Evolutionary conservation across 805 yeast genomes (phyloP), one percentile per base, ranked within the genome.

Genomic region (Wickerhamomyces hampshirensis): DNA sequence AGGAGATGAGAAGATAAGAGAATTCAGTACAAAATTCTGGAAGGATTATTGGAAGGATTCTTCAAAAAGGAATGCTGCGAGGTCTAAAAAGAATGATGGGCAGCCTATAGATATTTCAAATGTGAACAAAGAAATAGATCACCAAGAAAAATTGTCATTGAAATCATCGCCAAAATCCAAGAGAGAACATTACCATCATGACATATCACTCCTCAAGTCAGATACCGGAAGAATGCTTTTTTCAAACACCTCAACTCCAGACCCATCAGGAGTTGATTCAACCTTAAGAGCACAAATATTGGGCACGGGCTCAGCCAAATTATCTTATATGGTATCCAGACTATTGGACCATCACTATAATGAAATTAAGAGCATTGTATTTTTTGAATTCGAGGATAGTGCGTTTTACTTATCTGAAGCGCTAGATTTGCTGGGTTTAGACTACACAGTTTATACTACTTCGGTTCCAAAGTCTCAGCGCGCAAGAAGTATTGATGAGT

Each of bases 341-440:
- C 47, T 80, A 7, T 50, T 77, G 18, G 80, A 76, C 33, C 73
- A 80, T 48, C 75, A 75, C 42, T 39, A 45, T 8, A 37, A 52
- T 7, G 63, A 66, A 4, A 51, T 73, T 34, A 77, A 81, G 52
- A 71, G 81, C 12, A 63, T 81, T 18, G 76, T 81, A 0, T 81
- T 81, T 51, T 82, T 75, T 51, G 87, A 81, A 43, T 78, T 75
- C 55, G 85, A 79, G 51, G 86, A 81, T 44, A 69, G 77, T 32
- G 88, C 87, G 0, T 80, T 75, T 50, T 80, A 77, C 50, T 51
- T 81, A 19, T 71, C 84, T 0, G 89, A 82, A 46, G 62, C 77
- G 10, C 49, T 82, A 33, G 88, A 81, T 55, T 39, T 80, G 0
- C 44, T 78, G 13, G 86, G 88, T 0, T 52, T 80, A 14, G 65